Base-by-base conservation (phyloP, 2,329 filamentous ascomycete species). In the Aspergillus proliferans region DNA sequence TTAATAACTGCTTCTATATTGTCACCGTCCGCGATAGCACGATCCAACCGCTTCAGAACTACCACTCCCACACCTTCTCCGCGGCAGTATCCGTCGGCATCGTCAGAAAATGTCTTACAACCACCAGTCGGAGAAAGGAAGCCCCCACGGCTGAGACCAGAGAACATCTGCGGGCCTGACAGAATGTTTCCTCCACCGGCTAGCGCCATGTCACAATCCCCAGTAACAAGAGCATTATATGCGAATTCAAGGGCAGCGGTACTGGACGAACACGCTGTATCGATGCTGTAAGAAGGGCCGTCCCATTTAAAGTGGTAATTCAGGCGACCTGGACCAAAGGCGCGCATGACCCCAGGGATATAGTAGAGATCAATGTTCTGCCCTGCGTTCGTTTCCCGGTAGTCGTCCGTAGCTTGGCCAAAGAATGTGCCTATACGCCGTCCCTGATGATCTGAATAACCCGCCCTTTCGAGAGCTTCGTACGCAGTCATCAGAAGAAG, bases 201-300 rank as follows among this genome's bases (percentile, higher is more conserved):
- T 33, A 90, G 81, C 1, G 86, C 88, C 6, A 85, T 91, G 61
- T 93, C 87, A 53, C 84, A 87, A 56, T 93, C 88, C 45, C 83
- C 81, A 2, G 80, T 78, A 79, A 83, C 85, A 7, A 91, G 73
- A 0, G 87, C 81, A 5, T 82, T 84, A 67, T 87, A 91, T 3
- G 81, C 80, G 2, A 86, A 70, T 54, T 88, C 82, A 34, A 90
- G 82, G 0, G 85, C 84, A 4, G 85, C 82, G 3, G 86, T 73
- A 14, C 54, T 52, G 3, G 52, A 55, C 2, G 85, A 88, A 62
- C 86, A 90, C 4, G 86, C 87, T 6, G 86, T 88, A 58, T 90
- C 87, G 41, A 88, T 75, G 46, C 78, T 86, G 62, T 82, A 83
- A 8, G 81, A 85, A 0, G 86, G 86, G 0, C 86, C 86, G 33